Conservation (phyloP, 2,329 filamentous ascomycete genomes). For the Pestalotiopsis sp. region DNA sequence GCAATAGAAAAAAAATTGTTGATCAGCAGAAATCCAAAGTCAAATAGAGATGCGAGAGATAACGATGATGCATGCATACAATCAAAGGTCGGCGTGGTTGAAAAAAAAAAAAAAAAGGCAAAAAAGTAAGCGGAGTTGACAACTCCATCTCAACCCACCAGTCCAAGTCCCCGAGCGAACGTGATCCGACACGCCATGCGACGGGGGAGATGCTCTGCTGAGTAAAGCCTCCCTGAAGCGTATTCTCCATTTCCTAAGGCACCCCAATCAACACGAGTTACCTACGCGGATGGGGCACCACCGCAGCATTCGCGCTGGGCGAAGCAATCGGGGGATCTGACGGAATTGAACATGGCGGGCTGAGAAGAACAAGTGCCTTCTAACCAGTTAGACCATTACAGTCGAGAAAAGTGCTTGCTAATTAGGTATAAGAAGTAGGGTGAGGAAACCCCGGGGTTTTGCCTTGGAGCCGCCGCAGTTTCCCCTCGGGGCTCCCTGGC, state of each 20-base stretch:
- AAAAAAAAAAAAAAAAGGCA: constrained; percentile 13
- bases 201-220: constrained; percentile 73
- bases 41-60: too few species aligned
- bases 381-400: constrained; percentile 62
- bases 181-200: constrained; percentile 70
- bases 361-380: constrained; percentile 57
- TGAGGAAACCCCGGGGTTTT: background rate
- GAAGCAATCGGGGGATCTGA: constrained; percentile 52
- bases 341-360: constrained; percentile 51
- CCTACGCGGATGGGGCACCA: constrained; percentile 65
- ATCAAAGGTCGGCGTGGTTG: too few species aligned
- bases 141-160: constrained; percentile 54
- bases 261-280: constrained; percentile 64
- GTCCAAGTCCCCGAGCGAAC: constrained; percentile 61
- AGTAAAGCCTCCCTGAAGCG: constrained; percentile 71
- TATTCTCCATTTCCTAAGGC: constrained; percentile 69
- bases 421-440: constrained; percentile 2
- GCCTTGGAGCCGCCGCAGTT: background rate
- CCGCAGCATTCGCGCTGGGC: constrained; percentile 70
- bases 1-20: too few species aligned
- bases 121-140: constrained; percentile 46
- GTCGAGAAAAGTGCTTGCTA: constrained; percentile 34
- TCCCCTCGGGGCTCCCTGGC: too few species aligned
- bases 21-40: too few species aligned
- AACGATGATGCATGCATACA: too few species aligned